phyloP scores from a whole-genome alignment of 768 basidiomycete species.

The Mycena kentingensis region DNA sequence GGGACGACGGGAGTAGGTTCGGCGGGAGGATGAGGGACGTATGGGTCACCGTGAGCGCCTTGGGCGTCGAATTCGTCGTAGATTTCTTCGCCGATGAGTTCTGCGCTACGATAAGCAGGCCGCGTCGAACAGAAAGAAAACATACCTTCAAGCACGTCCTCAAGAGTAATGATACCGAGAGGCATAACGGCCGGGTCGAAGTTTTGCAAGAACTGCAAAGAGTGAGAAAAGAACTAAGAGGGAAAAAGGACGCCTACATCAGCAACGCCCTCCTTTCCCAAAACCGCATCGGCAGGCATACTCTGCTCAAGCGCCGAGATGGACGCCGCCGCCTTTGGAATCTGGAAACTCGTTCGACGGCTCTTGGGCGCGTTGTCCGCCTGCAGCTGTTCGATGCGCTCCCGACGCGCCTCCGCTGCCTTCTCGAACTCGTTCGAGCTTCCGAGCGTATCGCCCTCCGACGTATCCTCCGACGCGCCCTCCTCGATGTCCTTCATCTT shows the following conservation, averaged over 20 bases:
- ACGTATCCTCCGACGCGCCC: slow-evolving; percentile 17
- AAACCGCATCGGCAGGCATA: slow-evolving; percentile 87
- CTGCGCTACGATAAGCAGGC: slow-evolving; percentile 37
- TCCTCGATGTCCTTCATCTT: slow-evolving; percentile 21
- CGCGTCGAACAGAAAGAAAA: neutral
- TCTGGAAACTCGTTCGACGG: slow-evolving; percentile 39
- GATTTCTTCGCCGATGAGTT: slow-evolving; percentile 91
- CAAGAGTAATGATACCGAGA: slow-evolving; percentile 89
- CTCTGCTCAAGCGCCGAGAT: slow-evolving; percentile 69
- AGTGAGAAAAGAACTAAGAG: neutral
- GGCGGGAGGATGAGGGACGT: slow-evolving; percentile 39
- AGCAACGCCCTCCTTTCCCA: slow-evolving; percentile 73
- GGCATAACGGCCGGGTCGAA: slow-evolving; percentile 84
- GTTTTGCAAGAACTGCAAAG: slow-evolving; percentile 68
- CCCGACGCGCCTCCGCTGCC: slow-evolving; percentile 8
- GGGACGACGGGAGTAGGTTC: slow-evolving; percentile 6
- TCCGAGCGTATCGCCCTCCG: slow-evolving; percentile 18
- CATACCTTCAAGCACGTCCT: slow-evolving; percentile 87
- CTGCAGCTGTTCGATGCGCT: slow-evolving; percentile 10
- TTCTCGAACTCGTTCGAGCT: neutral
- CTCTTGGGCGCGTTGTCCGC: slow-evolving; percentile 27
- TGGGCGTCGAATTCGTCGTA: slow-evolving; percentile 88
- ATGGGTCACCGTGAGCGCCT: slow-evolving; percentile 62
- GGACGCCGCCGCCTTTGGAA: slow-evolving; percentile 43
- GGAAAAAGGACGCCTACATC: slow-evolving; percentile 47